A percentile compares a stretch with the other conserved stretches of the same genome.
These are phyloP conservation scores for Pleodorina starrii DNA, from an alignment of 139 green algal species.

Conservation along the genomic window DNA sequence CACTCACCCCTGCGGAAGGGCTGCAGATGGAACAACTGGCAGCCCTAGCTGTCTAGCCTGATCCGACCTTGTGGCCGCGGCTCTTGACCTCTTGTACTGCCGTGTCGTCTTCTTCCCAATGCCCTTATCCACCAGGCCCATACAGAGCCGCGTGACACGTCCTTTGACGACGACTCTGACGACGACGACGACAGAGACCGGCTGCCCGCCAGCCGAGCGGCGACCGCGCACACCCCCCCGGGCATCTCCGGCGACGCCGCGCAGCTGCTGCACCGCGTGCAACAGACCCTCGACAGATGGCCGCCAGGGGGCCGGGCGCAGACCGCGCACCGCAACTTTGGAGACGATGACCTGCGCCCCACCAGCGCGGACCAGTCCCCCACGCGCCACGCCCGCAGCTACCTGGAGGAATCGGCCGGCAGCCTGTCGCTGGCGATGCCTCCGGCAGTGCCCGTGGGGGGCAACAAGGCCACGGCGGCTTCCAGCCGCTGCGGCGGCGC, in stretches of 20 bases:
- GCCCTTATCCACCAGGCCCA: background rate
- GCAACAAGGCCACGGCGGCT: too few species aligned
- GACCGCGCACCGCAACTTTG: background rate
- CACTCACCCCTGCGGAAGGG: too few species aligned
- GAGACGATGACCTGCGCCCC: background rate
- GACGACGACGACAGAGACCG: background rate
- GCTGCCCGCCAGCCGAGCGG: background rate
- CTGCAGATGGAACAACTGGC: too few species aligned
- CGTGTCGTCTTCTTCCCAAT: too few species aligned
- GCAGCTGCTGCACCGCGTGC: background rate
- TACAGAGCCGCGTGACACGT: background rate
- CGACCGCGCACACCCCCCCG: background rate
- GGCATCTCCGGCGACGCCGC: background rate
- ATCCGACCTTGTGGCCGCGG: too few species aligned
- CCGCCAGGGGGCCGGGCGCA: background rate
- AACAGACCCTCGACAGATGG: background rate
- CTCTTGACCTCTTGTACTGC: too few species aligned
- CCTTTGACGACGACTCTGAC: slow-evolving; percentile 12
- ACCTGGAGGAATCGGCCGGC: background rate
- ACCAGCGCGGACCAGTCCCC: slow-evolving; percentile 10
- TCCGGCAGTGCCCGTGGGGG: background rate
- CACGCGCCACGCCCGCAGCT: background rate
- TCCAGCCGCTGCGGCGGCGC: too few species aligned
- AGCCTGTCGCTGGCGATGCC: background rate
- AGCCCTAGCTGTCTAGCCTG: too few species aligned